These are phyloP conservation scores for Cetraspora pellucida DNA, from an alignment of 192 early-diverging fungal species.

Conservation along the genomic window DNA sequence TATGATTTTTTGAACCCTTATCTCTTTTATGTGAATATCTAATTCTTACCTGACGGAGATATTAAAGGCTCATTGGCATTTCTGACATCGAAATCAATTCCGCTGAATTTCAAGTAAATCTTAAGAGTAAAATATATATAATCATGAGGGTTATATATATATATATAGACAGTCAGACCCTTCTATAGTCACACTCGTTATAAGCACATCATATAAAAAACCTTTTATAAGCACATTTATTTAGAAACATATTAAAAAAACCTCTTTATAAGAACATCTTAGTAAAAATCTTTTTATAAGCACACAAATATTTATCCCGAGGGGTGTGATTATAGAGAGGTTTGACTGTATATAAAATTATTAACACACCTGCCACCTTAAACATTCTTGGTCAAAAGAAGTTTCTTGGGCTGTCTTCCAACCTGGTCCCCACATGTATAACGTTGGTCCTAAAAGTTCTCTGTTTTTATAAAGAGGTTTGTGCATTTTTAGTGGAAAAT, in stretches of 20 bases:
- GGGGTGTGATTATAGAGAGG: no score
- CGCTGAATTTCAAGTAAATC: slow-evolving; percentile 53
- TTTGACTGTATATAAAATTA: neutral
- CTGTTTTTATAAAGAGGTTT: slow-evolving; percentile 41
- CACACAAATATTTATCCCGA: no score
- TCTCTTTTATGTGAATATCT: no score
- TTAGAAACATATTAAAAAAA: no score
- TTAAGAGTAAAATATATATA: slow-evolving; percentile 32
- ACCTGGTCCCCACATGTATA: slow-evolving; percentile 58
- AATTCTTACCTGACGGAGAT: slow-evolving; percentile 55
- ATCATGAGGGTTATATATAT: neutral
- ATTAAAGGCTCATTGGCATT: slow-evolving; percentile 55
- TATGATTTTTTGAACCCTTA: no score
- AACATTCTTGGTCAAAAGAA: slow-evolving; percentile 58
- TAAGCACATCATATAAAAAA: no score
- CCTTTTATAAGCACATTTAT: no score
- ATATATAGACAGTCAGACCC: no score
- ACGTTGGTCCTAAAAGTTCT: slow-evolving; percentile 37
- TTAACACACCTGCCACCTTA: slow-evolving; percentile 49
- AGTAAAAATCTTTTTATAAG: neutral
- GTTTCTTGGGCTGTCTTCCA: slow-evolving; percentile 24
- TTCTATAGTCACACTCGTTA: no score
- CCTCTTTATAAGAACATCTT: no score
- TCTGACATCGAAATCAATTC: slow-evolving; percentile 46
- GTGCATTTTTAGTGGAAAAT: slow-evolving; percentile 47